These are phyloP conservation scores for Alternaria angustiovoidea DNA, from an alignment of 2,329 filamentous ascomycete species.

Conservation along the genomic window DNA sequence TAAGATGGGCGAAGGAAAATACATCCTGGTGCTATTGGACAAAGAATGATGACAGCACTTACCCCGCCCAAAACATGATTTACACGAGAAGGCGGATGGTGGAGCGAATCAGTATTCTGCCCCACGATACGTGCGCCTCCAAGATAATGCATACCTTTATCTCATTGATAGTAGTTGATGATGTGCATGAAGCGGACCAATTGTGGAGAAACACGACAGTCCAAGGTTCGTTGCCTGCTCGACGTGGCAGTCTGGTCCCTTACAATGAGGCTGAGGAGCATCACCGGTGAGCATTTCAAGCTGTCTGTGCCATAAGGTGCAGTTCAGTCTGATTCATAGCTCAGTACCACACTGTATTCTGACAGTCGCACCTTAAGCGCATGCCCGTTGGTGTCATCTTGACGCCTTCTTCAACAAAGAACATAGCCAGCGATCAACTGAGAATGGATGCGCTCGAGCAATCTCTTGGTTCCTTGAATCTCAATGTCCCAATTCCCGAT, in stretches of 20 bases:
- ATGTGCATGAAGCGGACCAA: neutral
- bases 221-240: neutral
- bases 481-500: neutral
- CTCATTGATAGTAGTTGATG: neutral
- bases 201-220: neutral
- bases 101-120: neutral
- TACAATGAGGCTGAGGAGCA: neutral
- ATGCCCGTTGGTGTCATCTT: too few relatives aligned
- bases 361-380: neutral
- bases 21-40: neutral
- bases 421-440: neutral
- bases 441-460: slow-evolving; percentile 18
- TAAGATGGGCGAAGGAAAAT: neutral
- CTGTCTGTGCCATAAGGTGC: neutral
- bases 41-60: neutral
- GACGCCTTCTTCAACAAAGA: too few relatives aligned
- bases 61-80: neutral
- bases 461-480: neutral
- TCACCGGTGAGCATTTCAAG: neutral
- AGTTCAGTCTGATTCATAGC: too few relatives aligned
- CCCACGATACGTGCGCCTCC: neutral
- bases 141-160: neutral
- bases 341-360: neutral
- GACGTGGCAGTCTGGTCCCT: neutral
- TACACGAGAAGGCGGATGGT: neutral